Conservation (phyloP, 805 yeast species). For the Nakazawaea siamensis region DNA sequence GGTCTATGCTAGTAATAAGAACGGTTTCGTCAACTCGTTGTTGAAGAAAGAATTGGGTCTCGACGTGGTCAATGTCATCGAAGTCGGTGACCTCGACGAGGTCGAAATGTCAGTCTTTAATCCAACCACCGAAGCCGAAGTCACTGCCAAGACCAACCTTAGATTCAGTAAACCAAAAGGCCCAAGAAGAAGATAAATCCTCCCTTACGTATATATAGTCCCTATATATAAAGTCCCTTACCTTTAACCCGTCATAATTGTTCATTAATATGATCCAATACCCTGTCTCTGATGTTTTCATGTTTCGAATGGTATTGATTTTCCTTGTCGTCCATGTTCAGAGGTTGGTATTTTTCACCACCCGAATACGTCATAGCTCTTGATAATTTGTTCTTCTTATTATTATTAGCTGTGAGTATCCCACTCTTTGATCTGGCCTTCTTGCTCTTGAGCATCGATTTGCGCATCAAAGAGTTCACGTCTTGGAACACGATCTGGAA, state of each 20-base stretch:
- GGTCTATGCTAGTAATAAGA: slow-evolving; percentile 81
- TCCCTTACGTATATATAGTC: background rate
- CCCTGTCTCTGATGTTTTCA: background rate
- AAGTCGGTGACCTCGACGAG: slow-evolving; percentile 69
- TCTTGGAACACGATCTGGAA: slow-evolving; percentile 12
- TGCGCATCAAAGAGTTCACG: slow-evolving; percentile 10
- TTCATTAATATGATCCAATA: background rate
- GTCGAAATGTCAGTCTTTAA: slow-evolving; percentile 46
- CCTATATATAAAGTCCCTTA: background rate
- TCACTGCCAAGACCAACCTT: slow-evolving; percentile 16
- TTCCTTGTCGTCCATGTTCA: slow-evolving; percentile 2
- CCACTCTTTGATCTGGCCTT: slow-evolving; percentile 10
- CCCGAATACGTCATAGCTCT: slow-evolving; percentile 7
- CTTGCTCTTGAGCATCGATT: slow-evolving; percentile 4
- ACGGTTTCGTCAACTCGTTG: slow-evolving; percentile 41
- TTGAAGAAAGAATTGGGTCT: slow-evolving; percentile 30
- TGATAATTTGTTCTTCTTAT: slow-evolving; percentile 6
- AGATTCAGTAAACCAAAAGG: slow-evolving; percentile 60
- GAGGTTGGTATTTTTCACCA: background rate
- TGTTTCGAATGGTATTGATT: background rate
- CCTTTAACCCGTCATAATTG: background rate
- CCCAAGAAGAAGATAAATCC: slow-evolving; percentile 45
- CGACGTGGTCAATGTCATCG: slow-evolving; percentile 41
- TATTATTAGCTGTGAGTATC: slow-evolving; percentile 6
- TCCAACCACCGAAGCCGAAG: slow-evolving; percentile 14